These are phyloP conservation scores for Vicia villosa DNA, from an alignment of 306 rosid genomes.

Conservation along the genomic window DNA sequence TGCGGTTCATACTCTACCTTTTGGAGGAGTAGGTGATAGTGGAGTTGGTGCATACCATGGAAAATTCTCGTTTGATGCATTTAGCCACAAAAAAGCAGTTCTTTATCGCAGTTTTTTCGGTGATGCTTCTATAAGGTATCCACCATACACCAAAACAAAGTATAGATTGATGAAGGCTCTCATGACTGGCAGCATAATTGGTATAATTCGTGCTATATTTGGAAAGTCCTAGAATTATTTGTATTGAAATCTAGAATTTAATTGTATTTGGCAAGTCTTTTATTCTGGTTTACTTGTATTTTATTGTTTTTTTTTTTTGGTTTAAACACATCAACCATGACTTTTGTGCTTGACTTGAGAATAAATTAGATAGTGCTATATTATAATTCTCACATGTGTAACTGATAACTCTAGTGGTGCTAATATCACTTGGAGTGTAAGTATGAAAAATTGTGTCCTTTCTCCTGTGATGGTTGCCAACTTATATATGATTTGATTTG, in stretches of 20 bases:
- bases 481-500: too few relatives aligned
- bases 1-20: slow-evolving; percentile 70
- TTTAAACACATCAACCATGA: not conserved
- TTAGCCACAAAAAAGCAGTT: slow-evolving; percentile 94
- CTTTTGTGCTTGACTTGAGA: slow-evolving; percentile 13
- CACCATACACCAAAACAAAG: slow-evolving; percentile 84
- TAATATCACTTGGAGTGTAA: too few relatives aligned
- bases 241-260: slow-evolving; percentile 17
- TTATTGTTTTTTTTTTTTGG: not conserved
- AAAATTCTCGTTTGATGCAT: slow-evolving; percentile 91
- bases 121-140: slow-evolving; percentile 82
- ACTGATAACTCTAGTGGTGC: too few relatives aligned
- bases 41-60: slow-evolving; percentile 97
- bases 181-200: slow-evolving; percentile 61
- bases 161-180: slow-evolving; percentile 75
- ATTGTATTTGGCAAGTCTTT: not conserved
- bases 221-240: slow-evolving; percentile 57
- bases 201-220: slow-evolving; percentile 67
- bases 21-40: slow-evolving; percentile 99
- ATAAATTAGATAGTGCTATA: not conserved
- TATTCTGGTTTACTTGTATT: slow-evolving; percentile 28
- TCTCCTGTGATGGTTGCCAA: not conserved
- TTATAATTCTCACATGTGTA: not conserved
- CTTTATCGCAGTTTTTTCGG: slow-evolving; percentile 74
- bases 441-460: too few relatives aligned